These are phyloP conservation scores for Ascochyta clinopodiicola DNA, from an alignment of 2,329 filamentous ascomycete species.

Conservation along the genomic window DNA sequence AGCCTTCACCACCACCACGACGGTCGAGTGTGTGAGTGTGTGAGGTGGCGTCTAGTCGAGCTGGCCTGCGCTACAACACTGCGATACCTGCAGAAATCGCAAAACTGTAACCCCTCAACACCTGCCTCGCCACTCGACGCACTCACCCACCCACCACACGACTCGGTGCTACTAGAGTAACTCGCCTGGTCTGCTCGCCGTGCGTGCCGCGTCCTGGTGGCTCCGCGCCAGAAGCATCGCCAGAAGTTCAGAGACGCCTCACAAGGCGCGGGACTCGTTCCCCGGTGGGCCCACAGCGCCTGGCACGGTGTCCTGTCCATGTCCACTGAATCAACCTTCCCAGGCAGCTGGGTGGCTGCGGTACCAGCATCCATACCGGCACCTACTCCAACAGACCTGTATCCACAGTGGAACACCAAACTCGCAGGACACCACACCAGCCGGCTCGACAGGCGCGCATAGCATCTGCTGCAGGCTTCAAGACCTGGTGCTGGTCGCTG, in stretches of 20 bases:
- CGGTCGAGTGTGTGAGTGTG: no score
- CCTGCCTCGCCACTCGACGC: constrained; percentile 7
- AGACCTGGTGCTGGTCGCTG: constrained; percentile 11
- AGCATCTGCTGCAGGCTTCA: neutral
- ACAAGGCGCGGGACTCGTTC: constrained; percentile 40
- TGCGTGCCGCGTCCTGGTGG: constrained; percentile 31
- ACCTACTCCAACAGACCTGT: neutral
- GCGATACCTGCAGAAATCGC: no score
- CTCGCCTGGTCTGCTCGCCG: constrained; percentile 22
- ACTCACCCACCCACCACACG: constrained; percentile 14
- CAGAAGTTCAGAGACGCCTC: constrained; percentile 31
- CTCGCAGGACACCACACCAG: neutral
- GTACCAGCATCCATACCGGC: neutral
- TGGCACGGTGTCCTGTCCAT: constrained; percentile 1
- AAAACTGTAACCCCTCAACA: neutral
- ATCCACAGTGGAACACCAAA: constrained; percentile 19
- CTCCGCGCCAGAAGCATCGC: constrained; percentile 39
- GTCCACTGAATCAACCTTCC: constrained; percentile 26
- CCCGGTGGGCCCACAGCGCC: constrained; percentile 38
- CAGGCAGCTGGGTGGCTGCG: constrained; percentile 38
- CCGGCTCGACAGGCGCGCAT: constrained; percentile 8
- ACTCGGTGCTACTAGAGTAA: constrained; percentile 13
- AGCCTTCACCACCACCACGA: no score
- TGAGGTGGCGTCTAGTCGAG: no score
- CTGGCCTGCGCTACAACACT: no score